Evolutionary conservation across 768 basidiomycete species (phyloP).

Genomic region (Lactarius sanguifluus): DNA sequence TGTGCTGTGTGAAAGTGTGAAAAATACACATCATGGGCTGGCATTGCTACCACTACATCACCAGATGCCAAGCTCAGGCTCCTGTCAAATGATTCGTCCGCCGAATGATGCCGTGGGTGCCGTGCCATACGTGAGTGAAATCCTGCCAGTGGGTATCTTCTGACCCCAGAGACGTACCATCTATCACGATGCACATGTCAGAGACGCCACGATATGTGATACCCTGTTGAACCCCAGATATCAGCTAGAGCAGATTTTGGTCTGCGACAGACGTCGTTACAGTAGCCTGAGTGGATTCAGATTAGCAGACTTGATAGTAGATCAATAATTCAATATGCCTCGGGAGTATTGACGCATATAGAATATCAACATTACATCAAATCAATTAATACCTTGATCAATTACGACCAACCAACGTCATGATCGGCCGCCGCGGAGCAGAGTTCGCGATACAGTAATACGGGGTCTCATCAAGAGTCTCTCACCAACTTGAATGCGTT

Average conservation of each 20-base stretch:
- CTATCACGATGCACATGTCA: not conserved
- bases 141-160: not conserved
- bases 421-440: too few species aligned
- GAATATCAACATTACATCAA: not conserved
- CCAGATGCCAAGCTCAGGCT: not conserved
- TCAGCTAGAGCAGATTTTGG: not conserved
- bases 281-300: not conserved
- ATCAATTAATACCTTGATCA: not conserved
- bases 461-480: too few species aligned
- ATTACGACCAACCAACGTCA: not conserved
- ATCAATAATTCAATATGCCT: not conserved
- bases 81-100: not conserved
- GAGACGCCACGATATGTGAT: too few species aligned
- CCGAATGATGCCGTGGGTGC: not conserved
- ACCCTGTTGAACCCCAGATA: not conserved
- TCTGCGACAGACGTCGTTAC: not conserved
- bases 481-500: too few species aligned
- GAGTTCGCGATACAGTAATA: too few species aligned
- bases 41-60: not conserved
- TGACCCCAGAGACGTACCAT: not conserved
- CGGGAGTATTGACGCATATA: not conserved
- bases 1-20: not conserved
- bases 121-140: not conserved
- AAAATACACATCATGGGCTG: not conserved
- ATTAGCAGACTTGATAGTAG: not conserved